A percentile compares a stretch with the other conserved stretches of the same genome.
Evolutionary conservation across 257 asterid species (phyloP).

Genomic region (Misopates orontium): DNA sequence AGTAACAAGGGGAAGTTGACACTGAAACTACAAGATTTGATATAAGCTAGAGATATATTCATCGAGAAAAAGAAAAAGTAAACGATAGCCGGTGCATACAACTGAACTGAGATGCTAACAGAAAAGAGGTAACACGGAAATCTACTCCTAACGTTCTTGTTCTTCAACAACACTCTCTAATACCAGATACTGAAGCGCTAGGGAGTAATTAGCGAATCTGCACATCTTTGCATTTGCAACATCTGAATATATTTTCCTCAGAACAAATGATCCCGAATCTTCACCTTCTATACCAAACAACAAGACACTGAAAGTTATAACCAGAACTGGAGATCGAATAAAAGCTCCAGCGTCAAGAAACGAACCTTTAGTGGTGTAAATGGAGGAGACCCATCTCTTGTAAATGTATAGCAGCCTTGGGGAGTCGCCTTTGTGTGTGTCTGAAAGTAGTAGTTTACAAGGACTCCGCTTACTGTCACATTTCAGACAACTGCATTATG

Average conservation of each 20-base stretch:
- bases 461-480: constrained; percentile 45
- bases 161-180: constrained; percentile 51
- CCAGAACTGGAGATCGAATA: neutral
- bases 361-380: constrained; percentile 67
- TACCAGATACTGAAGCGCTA: constrained; percentile 76
- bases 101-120: neutral
- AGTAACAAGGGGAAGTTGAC: too few species aligned
- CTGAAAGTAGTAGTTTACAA: constrained; percentile 70
- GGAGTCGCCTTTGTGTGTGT: constrained; percentile 76
- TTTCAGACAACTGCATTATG: neutral
- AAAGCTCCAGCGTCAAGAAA: neutral
- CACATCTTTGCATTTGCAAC: constrained; percentile 19
- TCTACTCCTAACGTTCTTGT: too few species aligned
- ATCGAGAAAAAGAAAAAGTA: neutral
- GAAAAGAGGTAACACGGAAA: constrained; percentile 36
- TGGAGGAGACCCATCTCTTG: constrained; percentile 85
- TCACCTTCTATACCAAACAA: constrained; percentile 41
- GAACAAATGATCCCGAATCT: constrained; percentile 60
- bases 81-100: neutral
- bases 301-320: neutral
- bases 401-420: constrained; percentile 77
- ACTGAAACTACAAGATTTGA: too few species aligned
- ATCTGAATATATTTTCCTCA: constrained; percentile 44
- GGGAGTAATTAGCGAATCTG: constrained; percentile 69
- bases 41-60: neutral